These are phyloP conservation scores for Haematococcus sp. DNA, from an alignment of 139 green algal species.

Conservation along the genomic window DNA sequence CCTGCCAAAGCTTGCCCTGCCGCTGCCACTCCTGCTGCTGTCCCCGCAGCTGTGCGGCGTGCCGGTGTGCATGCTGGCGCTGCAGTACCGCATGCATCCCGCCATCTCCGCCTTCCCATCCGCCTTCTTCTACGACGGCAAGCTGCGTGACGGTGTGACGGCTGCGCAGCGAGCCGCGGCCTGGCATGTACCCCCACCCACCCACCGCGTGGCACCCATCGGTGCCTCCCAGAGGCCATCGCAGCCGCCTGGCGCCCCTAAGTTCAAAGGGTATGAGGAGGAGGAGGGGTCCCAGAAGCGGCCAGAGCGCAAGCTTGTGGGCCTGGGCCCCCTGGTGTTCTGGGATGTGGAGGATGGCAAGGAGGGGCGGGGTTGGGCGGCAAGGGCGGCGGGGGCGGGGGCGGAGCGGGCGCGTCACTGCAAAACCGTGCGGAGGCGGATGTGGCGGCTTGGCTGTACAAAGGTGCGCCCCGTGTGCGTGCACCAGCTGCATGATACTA, in stretches of 20 bases:
- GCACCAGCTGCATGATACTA: too few relatives aligned
- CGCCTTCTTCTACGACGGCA: constrained; percentile 62
- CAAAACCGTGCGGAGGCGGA: constrained; percentile 52
- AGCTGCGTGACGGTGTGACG: constrained; percentile 46
- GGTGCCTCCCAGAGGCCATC: too few relatives aligned
- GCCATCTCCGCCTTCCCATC: constrained; percentile 53
- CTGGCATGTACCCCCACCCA: constrained; percentile 35
- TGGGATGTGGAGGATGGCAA: constrained; percentile 44
- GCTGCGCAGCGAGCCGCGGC: constrained; percentile 27
- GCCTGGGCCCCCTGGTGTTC: constrained; percentile 39
- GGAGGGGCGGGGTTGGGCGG: constrained; percentile 43
- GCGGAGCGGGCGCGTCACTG: constrained; percentile 31
- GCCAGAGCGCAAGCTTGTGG: not conserved
- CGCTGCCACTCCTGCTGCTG: not conserved
- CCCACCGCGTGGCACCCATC: not conserved
- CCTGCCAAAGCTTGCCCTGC: too few relatives aligned
- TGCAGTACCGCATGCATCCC: constrained; percentile 82
- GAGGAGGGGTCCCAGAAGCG: too few relatives aligned
- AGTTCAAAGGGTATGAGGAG: too few relatives aligned
- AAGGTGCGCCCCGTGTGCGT: too few relatives aligned
- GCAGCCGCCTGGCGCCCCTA: too few relatives aligned
- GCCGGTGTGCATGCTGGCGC: constrained; percentile 56
- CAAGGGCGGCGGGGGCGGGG: constrained; percentile 5
- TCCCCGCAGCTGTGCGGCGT: not conserved
- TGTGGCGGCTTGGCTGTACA: constrained; percentile 45